These are phyloP conservation scores for Botrytis tulipae DNA, from an alignment of 2,329 filamentous ascomycete genomes.

Conservation along the genomic window DNA sequence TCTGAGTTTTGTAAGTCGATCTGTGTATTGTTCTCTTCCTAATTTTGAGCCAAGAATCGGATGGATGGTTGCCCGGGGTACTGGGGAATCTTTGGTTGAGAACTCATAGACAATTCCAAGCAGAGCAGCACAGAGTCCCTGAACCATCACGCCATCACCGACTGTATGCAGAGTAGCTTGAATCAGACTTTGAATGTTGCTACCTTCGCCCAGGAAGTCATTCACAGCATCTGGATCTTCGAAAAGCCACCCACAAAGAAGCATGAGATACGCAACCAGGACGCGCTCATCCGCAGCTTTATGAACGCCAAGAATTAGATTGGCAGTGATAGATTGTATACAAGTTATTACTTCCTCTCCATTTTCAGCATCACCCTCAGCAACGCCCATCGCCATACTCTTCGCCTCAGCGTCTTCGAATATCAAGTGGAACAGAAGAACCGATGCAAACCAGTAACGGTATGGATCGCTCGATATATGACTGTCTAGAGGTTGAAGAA, in stretches of 20 bases:
- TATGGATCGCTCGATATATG: slow-evolving; percentile 75
- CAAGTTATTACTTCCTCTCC: slow-evolving; percentile 95
- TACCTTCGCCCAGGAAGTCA: slow-evolving; percentile 88
- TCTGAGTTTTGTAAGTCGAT: slow-evolving; percentile 74
- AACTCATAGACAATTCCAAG: slow-evolving; percentile 93
- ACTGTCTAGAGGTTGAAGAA: slow-evolving; percentile 65
- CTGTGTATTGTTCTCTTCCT: slow-evolving; percentile 83
- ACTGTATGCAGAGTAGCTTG: slow-evolving; percentile 63
- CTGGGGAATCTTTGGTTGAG: slow-evolving; percentile 93
- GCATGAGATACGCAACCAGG: slow-evolving; percentile 81
- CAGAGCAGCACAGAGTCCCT: slow-evolving; percentile 80
- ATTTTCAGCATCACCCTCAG: slow-evolving; percentile 81
- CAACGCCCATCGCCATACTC: slow-evolving; percentile 73
- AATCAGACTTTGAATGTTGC: slow-evolving; percentile 82
- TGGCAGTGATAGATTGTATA: slow-evolving; percentile 82
- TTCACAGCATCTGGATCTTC: slow-evolving; percentile 90
- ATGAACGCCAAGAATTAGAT: slow-evolving; percentile 78
- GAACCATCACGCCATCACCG: slow-evolving; percentile 64
- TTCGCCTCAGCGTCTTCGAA: slow-evolving; percentile 80
- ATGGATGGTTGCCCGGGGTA: slow-evolving; percentile 77
- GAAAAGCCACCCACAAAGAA: slow-evolving; percentile 86
- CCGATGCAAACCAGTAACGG: slow-evolving; percentile 83
- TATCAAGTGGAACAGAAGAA: slow-evolving; percentile 82
- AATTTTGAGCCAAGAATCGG: slow-evolving; percentile 73
- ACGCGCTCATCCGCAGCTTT: slow-evolving; percentile 75